Evolutionary conservation across 1,284 basidiomycete genomes (phyloP).

Genomic region (Hemileia vastatrix): DNA sequence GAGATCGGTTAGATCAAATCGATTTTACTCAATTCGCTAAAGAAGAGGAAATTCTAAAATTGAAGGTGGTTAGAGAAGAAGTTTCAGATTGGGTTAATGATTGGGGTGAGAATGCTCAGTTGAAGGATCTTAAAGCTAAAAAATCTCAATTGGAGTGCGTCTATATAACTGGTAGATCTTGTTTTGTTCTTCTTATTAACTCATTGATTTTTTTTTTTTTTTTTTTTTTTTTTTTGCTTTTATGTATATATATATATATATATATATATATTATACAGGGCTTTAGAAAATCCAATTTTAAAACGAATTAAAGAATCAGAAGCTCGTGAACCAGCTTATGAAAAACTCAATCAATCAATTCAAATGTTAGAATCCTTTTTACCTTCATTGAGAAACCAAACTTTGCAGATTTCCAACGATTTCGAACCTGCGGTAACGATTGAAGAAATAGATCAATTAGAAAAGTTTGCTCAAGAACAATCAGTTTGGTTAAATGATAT

Average conservation of each 20-base stretch:
- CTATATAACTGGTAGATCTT: too few species aligned
- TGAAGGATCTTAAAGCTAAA: slow-evolving; percentile 61
- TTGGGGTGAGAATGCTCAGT: slow-evolving; percentile 71
- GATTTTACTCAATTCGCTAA: slow-evolving; percentile 73
- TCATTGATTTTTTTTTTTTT: background rate
- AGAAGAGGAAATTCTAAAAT: slow-evolving; percentile 57
- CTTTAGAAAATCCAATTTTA: slow-evolving; percentile 68
- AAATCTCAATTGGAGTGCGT: slow-evolving; percentile 70
- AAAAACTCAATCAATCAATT: slow-evolving; percentile 65
- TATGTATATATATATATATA: background rate
- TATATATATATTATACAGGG: slow-evolving; percentile 48
- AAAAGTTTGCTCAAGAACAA: slow-evolving; percentile 33
- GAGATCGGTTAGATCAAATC: slow-evolving; percentile 63
- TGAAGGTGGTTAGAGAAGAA: slow-evolving; percentile 59
- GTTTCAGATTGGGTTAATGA: slow-evolving; percentile 75
- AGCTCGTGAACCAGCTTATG: slow-evolving; percentile 54
- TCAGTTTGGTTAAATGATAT: slow-evolving; percentile 39
- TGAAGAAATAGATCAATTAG: slow-evolving; percentile 39
- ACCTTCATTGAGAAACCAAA: slow-evolving; percentile 49
- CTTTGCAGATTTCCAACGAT: slow-evolving; percentile 43
- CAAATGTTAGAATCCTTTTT: slow-evolving; percentile 60
- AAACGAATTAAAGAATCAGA: slow-evolving; percentile 77
- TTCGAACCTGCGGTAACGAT: too few species aligned
- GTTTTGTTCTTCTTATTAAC: background rate
- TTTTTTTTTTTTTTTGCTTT: slow-evolving; percentile 14